Conservation (phyloP, 768 basidiomycete genomes). For the Cystofilobasidium bisporidii region DNA sequence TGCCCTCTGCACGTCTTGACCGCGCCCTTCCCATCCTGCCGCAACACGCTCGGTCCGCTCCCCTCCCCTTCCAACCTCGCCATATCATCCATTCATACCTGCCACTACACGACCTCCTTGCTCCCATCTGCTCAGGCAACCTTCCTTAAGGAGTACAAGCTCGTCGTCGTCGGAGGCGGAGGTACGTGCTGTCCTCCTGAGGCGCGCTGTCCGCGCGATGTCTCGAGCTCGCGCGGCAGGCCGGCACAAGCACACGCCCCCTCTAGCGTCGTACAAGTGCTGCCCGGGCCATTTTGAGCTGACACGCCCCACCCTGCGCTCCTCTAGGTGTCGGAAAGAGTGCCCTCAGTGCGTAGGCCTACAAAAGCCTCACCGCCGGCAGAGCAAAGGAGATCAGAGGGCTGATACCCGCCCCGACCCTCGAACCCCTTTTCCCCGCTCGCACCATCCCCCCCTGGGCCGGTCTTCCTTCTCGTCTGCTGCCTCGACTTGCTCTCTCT, state of each 20-base stretch:
- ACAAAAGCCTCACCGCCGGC: too few relatives aligned
- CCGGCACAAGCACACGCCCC: too few relatives aligned
- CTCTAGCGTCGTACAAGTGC: too few relatives aligned
- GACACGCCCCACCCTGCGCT: background rate
- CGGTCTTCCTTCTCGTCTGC: background rate
- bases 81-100: too few relatives aligned
- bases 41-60: too few relatives aligned
- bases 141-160: slow-evolving; percentile 86
- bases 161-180: slow-evolving; percentile 97
- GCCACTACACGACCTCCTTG: background rate
- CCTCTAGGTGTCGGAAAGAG: slow-evolving; percentile 57
- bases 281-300: background rate
- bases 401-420: background rate
- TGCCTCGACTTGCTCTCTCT: background rate
- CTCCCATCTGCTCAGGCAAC: slow-evolving; percentile 35
- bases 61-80: too few relatives aligned
- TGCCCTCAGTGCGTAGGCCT: slow-evolving; percentile 16
- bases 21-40: too few relatives aligned
- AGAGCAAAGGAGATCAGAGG: too few relatives aligned
- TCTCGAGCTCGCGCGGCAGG: background rate
- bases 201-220: background rate
- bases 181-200: slow-evolving; percentile 45
- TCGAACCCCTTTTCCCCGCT: background rate
- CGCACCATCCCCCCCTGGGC: too few relatives aligned
- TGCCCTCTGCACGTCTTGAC: too few relatives aligned